Evolutionary conservation across 495 filamentous ascomycete species (phyloP).

Genomic region (Physcia stellaris): DNA sequence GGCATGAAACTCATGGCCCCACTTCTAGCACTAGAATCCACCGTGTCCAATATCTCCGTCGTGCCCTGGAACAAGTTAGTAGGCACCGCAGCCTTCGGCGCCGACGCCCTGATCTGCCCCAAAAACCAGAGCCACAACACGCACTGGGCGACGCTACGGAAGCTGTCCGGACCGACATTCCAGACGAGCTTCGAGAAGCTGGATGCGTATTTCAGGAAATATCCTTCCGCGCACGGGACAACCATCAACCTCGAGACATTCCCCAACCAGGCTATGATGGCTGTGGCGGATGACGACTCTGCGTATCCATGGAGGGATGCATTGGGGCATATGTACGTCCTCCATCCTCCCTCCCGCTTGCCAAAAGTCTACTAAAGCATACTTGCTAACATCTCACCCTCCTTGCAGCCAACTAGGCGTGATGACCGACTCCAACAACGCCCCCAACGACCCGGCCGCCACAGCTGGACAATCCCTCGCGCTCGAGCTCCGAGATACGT

Average conservation of each 20-base stretch:
- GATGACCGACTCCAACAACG: conserved; percentile 1
- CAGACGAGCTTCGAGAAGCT: conserved; percentile 13
- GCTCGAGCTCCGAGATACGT: neutral
- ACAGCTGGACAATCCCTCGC: neutral
- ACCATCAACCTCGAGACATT: conserved; percentile 13
- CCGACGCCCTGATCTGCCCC: conserved; percentile 3
- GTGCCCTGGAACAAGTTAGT: conserved; percentile 9
- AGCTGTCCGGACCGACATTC: conserved; percentile 7
- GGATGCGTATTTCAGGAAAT: conserved; percentile 7
- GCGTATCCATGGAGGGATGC: conserved; percentile 23
- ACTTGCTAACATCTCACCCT: conserved; percentile 1
- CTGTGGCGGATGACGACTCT: conserved; percentile 15
- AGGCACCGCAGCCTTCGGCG: conserved; percentile 8
- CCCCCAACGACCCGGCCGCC: neutral
- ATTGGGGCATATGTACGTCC: conserved; percentile 19
- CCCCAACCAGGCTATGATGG: conserved; percentile 17
- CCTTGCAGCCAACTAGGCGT: conserved; percentile 9
- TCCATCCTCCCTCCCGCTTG: neutral
- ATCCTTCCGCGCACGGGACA: conserved; percentile 3
- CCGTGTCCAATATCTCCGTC: conserved; percentile 6
- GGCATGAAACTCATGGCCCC: conserved; percentile 8
- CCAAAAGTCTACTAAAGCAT: conserved; percentile 1
- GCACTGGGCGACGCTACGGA: conserved; percentile 5
- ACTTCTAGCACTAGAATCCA: conserved; percentile 6
- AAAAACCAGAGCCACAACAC: conserved; percentile 5